phyloP scores from a whole-genome alignment of 805 yeast genomes.

The Candida ficus region DNA sequence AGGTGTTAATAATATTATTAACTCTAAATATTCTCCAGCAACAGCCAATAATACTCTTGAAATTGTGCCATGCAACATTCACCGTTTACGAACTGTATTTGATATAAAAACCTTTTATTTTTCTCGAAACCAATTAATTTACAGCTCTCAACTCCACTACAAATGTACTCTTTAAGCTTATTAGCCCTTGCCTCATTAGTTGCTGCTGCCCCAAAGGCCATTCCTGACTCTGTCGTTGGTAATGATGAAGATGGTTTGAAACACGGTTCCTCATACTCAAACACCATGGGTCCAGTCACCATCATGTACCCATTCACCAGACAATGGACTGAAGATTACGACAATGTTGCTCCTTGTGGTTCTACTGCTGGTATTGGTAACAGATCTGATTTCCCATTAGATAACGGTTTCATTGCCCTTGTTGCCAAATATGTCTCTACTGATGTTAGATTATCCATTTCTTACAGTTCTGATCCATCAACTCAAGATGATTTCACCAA shows the following conservation, averaged over 20 bases:
- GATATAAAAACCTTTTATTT: no score
- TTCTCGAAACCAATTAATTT: neutral
- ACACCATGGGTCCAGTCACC: conserved; percentile 26
- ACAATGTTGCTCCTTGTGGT: conserved; percentile 44
- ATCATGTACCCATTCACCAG: conserved; percentile 37
- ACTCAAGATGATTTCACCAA: conserved; percentile 35
- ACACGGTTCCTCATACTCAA: conserved; percentile 24
- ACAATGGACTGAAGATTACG: conserved; percentile 41
- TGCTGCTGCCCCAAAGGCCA: conserved; percentile 20
- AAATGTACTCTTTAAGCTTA: conserved; percentile 8
- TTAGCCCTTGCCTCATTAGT: conserved; percentile 15
- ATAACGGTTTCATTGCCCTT: conserved; percentile 41
- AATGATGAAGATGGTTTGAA: conserved; percentile 13
- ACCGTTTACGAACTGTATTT: no score
- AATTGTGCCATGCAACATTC: no score
- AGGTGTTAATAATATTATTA: no score
- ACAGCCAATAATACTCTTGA: no score
- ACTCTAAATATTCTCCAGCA: no score
- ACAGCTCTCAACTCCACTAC: neutral
- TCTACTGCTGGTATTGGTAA: conserved; percentile 30
- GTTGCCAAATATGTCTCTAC: conserved; percentile 38
- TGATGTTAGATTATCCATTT: conserved; percentile 34
- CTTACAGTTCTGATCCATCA: conserved; percentile 35
- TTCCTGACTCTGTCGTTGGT: conserved; percentile 9
- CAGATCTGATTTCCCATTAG: conserved; percentile 41